A percentile compares a stretch with the other conserved stretches of the same genome.
Conservation (phyloP, 805 yeast species). For the Starmera dryadoides region DNA sequence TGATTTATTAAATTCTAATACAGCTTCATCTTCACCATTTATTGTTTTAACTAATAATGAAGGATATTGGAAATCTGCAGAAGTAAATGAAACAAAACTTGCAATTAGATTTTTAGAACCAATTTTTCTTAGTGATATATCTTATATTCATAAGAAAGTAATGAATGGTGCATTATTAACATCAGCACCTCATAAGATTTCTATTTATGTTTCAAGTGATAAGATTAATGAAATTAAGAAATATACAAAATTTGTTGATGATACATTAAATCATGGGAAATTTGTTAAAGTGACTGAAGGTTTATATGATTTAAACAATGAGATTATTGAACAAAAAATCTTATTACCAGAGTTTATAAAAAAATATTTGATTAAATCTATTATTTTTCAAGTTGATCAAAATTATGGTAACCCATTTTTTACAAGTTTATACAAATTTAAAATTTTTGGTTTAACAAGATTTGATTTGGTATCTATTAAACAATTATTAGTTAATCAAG, state of each 20-base stretch:
- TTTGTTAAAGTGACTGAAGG: conserved; percentile 21
- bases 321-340: conserved; percentile 21
- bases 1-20: neutral
- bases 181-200: conserved; percentile 29
- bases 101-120: conserved; percentile 33
- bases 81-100: conserved; percentile 11
- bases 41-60: conserved; percentile 13
- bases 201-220: conserved; percentile 22
- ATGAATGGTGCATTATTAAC: conserved; percentile 29
- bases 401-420: conserved; percentile 30
- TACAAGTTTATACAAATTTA: conserved; percentile 30
- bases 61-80: conserved; percentile 19
- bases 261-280: neutral
- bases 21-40: conserved; percentile 12
- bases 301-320: conserved; percentile 17
- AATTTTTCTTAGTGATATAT: conserved; percentile 26
- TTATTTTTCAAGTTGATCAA: conserved; percentile 22
- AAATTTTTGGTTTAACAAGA: conserved; percentile 34
- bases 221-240: neutral
- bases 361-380: conserved; percentile 24
- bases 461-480: conserved; percentile 21
- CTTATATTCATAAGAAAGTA: conserved; percentile 29
- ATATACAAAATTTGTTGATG: conserved; percentile 1
- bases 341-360: conserved; percentile 24
- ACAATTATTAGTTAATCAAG: conserved; percentile 7